Conservation (phyloP, 768 basidiomycete species). For the Tulasnella sp. region DNA sequence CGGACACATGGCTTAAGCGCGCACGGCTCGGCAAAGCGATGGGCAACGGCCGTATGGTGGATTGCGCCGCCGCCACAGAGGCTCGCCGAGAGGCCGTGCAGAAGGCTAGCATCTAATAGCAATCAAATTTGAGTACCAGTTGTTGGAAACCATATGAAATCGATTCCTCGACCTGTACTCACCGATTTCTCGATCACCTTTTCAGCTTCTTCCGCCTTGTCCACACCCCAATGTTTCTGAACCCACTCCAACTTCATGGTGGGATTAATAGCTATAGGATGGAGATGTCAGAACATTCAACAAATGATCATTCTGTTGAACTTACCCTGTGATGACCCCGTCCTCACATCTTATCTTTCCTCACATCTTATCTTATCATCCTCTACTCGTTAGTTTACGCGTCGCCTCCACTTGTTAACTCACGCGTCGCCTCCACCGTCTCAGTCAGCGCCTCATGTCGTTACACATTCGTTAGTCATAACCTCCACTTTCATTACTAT, state of each 20-base stretch:
- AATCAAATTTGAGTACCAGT: neutral
- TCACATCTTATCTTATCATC: too few relatives aligned
- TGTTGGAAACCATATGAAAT: neutral
- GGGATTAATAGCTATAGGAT: neutral
- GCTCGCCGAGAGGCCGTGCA: neutral
- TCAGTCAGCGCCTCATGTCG: too few relatives aligned
- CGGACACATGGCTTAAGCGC: neutral
- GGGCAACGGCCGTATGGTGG: neutral
- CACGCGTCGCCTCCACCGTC: too few relatives aligned
- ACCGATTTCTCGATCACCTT: neutral
- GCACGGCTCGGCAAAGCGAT: neutral
- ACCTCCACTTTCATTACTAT: too few relatives aligned
- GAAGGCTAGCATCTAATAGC: neutral
- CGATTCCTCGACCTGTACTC: neutral
- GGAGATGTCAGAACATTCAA: neutral
- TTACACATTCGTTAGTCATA: too few relatives aligned
- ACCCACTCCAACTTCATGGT: conserved; percentile 6
- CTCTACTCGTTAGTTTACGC: too few relatives aligned
- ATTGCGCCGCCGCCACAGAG: neutral
- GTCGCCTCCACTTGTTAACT: too few relatives aligned
- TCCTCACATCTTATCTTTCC: too few relatives aligned
- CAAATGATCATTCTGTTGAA: neutral
- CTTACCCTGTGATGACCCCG: too few relatives aligned
- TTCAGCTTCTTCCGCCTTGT: neutral
- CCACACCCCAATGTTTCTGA: neutral